phyloP scores from a whole-genome alignment of 257 asterid species.

The Parsonsia alboflavescens region DNA sequence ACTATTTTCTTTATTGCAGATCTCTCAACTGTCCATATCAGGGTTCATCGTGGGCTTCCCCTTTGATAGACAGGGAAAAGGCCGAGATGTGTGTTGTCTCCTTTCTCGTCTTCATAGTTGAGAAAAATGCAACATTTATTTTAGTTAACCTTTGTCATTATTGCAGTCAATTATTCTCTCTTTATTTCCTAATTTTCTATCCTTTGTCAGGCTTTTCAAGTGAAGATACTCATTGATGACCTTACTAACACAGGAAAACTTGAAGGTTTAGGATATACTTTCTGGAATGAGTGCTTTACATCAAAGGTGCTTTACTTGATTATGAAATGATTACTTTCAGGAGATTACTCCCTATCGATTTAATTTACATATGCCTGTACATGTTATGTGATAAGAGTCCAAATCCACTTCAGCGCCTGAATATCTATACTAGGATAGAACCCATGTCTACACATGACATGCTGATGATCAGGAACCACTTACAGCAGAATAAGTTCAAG shows the following conservation, averaged over 20 bases:
- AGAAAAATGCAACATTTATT: not conserved
- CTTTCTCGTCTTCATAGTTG: not conserved
- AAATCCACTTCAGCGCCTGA: no score
- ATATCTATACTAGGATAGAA: no score
- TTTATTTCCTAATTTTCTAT: not conserved
- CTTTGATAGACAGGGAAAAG: constrained; percentile 33
- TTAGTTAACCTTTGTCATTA: no score
- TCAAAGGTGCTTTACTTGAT: constrained; percentile 50
- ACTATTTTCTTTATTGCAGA: constrained; percentile 37
- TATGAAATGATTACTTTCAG: not conserved
- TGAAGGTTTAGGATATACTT: constrained; percentile 63
- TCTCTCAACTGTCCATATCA: constrained; percentile 50
- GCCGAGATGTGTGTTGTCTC: constrained; percentile 31
- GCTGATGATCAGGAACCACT: no score
- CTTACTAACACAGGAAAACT: constrained; percentile 66
- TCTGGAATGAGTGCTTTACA: constrained; percentile 76
- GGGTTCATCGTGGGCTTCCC: constrained; percentile 71
- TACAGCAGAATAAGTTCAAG: no score
- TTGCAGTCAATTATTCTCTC: constrained; percentile 2
- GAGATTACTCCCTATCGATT: not conserved
- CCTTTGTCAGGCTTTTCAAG: constrained; percentile 55
- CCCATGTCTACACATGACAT: no score
- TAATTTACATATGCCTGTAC: not conserved
- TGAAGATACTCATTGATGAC: constrained; percentile 58
- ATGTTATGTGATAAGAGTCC: not conserved